Evolutionary conservation across 495 filamentous ascomycete species (phyloP).

Genomic region (Daldinia grandis): DNA sequence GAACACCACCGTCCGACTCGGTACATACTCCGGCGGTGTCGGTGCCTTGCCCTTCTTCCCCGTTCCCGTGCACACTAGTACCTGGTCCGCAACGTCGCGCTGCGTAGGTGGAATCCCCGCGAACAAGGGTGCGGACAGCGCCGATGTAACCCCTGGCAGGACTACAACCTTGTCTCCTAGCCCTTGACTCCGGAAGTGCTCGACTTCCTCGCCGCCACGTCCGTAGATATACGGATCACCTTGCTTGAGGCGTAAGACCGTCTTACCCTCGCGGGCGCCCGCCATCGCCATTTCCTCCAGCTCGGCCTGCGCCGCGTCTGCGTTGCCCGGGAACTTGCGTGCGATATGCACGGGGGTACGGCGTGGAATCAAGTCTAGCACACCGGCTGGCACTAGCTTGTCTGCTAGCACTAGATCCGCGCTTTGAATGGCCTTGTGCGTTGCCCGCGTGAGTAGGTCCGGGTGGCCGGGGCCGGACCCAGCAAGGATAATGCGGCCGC

Average conservation of each 20-base stretch:
- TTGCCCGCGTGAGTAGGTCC: slow-evolving; percentile 87
- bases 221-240: slow-evolving; percentile 97
- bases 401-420: slow-evolving; percentile 93
- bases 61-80: slow-evolving; percentile 93
- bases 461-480: slow-evolving; percentile 95
- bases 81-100: slow-evolving; percentile 87
- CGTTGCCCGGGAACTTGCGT: slow-evolving; percentile 96
- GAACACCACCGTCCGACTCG: slow-evolving; percentile 86
- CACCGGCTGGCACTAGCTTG: slow-evolving; percentile 90
- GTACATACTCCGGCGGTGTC: slow-evolving; percentile 78
- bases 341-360: slow-evolving; percentile 90
- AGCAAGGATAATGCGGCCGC: slow-evolving; percentile 83
- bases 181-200: slow-evolving; percentile 81
- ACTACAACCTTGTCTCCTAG: slow-evolving; percentile 68
- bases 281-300: slow-evolving; percentile 81
- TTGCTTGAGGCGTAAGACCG: slow-evolving; percentile 90
- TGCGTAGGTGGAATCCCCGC: slow-evolving; percentile 89
- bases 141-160: slow-evolving; percentile 89
- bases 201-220: slow-evolving; percentile 88
- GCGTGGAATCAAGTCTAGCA: slow-evolving; percentile 89
- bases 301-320: slow-evolving; percentile 91
- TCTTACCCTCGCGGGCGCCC: slow-evolving; percentile 74
- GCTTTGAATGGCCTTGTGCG: slow-evolving; percentile 80
- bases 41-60: slow-evolving; percentile 89
- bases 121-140: slow-evolving; percentile 86